A percentile compares a stretch with the other conserved stretches of the same genome.
Evolutionary conservation across 345 rosid species (phyloP).

Genomic region (Euphorbia tirucalli): DNA sequence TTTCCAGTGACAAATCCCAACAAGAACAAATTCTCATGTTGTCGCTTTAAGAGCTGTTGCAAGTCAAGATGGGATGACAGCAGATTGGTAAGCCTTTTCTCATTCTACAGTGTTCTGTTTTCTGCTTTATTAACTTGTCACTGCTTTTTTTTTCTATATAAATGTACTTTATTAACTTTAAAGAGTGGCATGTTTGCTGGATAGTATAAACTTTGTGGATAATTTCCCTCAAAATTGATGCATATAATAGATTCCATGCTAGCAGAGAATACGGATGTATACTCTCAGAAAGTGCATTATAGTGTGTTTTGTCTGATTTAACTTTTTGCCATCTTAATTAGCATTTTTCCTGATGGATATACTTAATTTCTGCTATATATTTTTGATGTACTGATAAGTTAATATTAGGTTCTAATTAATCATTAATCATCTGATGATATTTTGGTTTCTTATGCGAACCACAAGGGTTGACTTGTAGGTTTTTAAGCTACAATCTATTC

Average conservation of each 20-base stretch:
- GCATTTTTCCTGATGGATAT: not conserved
- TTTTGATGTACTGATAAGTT: not conserved
- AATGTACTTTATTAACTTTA: not conserved
- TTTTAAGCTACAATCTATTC: not conserved
- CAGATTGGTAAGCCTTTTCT: slow-evolving; percentile 70
- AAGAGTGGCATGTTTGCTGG: not conserved
- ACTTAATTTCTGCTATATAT: too few species aligned
- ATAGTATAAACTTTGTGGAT: not conserved
- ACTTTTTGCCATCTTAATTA: not conserved
- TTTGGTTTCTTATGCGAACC: not conserved
- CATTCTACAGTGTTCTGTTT: not conserved
- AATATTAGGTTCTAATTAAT: not conserved
- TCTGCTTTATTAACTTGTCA: not conserved
- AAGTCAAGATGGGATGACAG: slow-evolving; percentile 99
- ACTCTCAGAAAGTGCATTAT: too few species aligned
- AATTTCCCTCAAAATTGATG: not conserved
- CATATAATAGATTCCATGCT: not conserved
- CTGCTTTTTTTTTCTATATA: not conserved
- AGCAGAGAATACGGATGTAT: too few species aligned
- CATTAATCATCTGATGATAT: not conserved
- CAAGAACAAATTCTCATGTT: slow-evolving; percentile 97
- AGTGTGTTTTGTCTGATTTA: not conserved
- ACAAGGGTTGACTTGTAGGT: not conserved
- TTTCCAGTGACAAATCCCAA: too few species aligned
- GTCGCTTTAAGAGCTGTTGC: slow-evolving; percentile 99